Conservation (phyloP, 257 asterid species). For the Nicotiana benthamiana region DNA sequence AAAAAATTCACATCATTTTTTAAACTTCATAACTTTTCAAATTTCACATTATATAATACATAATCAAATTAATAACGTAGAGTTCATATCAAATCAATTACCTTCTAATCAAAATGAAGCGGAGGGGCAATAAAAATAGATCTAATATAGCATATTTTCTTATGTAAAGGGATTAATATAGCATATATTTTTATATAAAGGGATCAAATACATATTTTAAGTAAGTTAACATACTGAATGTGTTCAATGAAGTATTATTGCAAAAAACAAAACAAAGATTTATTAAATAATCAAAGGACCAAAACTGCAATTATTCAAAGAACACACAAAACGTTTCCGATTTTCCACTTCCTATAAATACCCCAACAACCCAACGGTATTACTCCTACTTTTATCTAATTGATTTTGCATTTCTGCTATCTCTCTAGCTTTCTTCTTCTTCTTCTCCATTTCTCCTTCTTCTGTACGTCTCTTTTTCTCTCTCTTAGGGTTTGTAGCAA, state of each 20-base stretch:
- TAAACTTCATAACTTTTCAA: too few relatives aligned
- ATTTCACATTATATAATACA: too few relatives aligned
- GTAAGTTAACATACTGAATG: not conserved
- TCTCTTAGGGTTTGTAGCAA: not conserved
- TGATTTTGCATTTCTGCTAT: not conserved
- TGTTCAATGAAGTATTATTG: not conserved
- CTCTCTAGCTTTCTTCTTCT: not conserved
- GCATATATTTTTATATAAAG: too few relatives aligned
- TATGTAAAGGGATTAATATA: not conserved
- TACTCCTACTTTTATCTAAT: not conserved
- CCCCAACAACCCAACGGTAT: slow-evolving; percentile 6
- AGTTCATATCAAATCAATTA: not conserved
- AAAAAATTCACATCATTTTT: too few relatives aligned
- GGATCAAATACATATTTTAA: not conserved
- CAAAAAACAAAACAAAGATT: not conserved
- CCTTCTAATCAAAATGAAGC: not conserved
- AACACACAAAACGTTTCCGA: slow-evolving; percentile 29
- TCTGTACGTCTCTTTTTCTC: not conserved
- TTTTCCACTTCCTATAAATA: slow-evolving; percentile 52
- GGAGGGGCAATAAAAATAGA: not conserved
- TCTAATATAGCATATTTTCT: too few relatives aligned
- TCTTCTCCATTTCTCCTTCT: slow-evolving; percentile 15
- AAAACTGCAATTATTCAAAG: not conserved
- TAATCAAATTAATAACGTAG: too few relatives aligned
- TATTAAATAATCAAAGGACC: not conserved